phyloP scores from a whole-genome alignment of 78 protist genomes.

The Planoprotostelium fungivorum region DNA sequence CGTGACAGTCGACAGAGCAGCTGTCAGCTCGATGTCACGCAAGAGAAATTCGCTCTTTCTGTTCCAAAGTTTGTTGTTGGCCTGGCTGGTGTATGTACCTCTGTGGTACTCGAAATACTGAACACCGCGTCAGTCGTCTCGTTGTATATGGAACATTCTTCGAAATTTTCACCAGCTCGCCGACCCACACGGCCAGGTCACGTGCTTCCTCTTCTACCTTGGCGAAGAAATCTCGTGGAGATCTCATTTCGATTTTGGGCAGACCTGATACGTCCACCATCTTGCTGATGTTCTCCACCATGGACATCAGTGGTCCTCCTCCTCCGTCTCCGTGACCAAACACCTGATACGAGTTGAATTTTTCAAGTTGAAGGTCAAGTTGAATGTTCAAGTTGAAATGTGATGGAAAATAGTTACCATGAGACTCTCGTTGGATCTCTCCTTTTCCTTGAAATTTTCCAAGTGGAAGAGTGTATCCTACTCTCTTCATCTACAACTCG shows the following conservation, averaged over 20 bases:
- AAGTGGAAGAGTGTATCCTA: not conserved
- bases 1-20: not conserved
- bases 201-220: not conserved
- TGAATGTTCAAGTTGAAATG: not conserved
- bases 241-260: slow-evolving; percentile 17
- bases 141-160: not conserved
- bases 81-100: slow-evolving; percentile 81
- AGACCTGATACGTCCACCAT: slow-evolving; percentile 21
- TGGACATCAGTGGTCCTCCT: slow-evolving; percentile 69
- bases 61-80: slow-evolving; percentile 46
- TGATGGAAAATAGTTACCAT: slow-evolving; percentile 1
- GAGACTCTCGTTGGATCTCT: slow-evolving; percentile 9
- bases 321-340: slow-evolving; percentile 82
- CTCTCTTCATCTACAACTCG: not conserved
- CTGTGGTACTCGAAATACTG: slow-evolving; percentile 79
- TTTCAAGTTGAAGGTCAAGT: not conserved
- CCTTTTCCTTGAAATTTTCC: slow-evolving; percentile 55
- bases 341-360: not conserved
- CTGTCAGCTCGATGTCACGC: slow-evolving; percentile 40
- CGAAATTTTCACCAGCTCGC: slow-evolving; percentile 27
- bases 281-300: slow-evolving; percentile 34
- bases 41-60: slow-evolving; percentile 56
- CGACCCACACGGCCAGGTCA: slow-evolving; percentile 53
- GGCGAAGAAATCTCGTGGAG: slow-evolving; percentile 43
- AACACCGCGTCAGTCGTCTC: not conserved